Percentiles rank a stretch among this genome's conserved stretches.
These are phyloP conservation scores for Nothophoma quercina DNA, from an alignment of 2,329 filamentous ascomycete species.

Conservation along the genomic window DNA sequence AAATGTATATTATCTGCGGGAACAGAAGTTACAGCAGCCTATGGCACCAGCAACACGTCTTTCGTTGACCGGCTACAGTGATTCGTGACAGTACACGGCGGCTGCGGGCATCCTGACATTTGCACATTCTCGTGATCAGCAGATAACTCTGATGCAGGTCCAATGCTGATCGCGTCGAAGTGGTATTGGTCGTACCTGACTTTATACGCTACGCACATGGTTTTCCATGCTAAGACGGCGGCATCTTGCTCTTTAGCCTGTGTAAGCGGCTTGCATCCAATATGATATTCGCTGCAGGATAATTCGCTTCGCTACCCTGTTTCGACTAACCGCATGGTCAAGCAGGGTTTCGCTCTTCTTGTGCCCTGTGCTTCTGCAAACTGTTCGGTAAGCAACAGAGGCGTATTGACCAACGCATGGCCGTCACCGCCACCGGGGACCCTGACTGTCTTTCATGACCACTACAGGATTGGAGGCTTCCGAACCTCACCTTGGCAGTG, in stretches of 20 bases:
- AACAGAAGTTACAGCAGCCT: constrained; percentile 32
- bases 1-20: constrained; percentile 33
- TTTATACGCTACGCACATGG: constrained; percentile 5
- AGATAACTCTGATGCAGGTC: constrained; percentile 43
- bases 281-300: constrained; percentile 17
- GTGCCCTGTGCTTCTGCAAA: constrained; percentile 40
- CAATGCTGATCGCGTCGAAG: constrained; percentile 31
- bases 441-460: constrained; percentile 7
- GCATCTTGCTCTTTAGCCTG: constrained; percentile 39
- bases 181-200: constrained; percentile 24
- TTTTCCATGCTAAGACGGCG: constrained; percentile 22
- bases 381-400: constrained; percentile 35
- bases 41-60: constrained; percentile 23
- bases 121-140: constrained; percentile 28
- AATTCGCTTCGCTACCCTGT: constrained; percentile 28
- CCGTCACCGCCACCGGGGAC: constrained; percentile 25
- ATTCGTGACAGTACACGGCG: constrained; percentile 39
- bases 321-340: constrained; percentile 21
- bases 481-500: constrained; percentile 31
- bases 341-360: constrained; percentile 23
- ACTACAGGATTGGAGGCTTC: constrained; percentile 38
- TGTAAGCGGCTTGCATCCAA: constrained; percentile 31
- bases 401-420: constrained; percentile 22
- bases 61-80: constrained; percentile 22
- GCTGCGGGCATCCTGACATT: constrained; percentile 25